Conservation (phyloP, 2,329 filamentous ascomycete genomes). For the Fusarium humuli region DNA sequence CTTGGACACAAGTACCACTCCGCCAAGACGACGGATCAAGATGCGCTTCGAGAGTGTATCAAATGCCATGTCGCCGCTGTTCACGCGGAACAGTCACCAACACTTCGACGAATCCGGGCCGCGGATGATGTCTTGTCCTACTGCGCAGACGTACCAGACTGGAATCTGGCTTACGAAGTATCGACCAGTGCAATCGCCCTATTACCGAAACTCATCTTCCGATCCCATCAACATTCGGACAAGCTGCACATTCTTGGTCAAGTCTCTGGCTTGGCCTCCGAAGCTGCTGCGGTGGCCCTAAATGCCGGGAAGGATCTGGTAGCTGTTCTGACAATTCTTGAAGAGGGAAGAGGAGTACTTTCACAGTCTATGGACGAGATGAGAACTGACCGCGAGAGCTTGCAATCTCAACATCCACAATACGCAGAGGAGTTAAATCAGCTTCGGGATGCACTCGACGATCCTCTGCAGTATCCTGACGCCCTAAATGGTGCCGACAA, state of each 20-base stretch:
- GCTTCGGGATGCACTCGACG: background rate
- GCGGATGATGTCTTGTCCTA: background rate
- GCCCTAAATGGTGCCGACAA: background rate
- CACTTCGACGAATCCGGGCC: background rate
- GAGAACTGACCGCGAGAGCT: background rate
- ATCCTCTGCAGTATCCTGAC: background rate
- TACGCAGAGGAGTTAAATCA: background rate
- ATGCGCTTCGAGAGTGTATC: background rate
- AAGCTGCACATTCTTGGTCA: background rate
- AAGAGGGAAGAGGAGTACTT: background rate
- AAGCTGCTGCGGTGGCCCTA: background rate
- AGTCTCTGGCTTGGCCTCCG: background rate
- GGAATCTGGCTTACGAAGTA: background rate
- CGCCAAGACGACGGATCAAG: too few relatives aligned
- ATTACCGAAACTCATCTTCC: background rate
- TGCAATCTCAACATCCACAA: background rate
- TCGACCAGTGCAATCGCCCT: background rate
- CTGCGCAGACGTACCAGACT: background rate
- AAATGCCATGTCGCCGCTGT: background rate
- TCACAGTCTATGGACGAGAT: slow-evolving; percentile 1
- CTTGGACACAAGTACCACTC: background rate
- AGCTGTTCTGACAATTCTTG: background rate
- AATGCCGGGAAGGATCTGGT: background rate
- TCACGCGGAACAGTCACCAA: background rate
- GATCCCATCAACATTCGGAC: background rate